Base-by-base conservation (phyloP, 169 alveolate species). In the Plasmodium knowlesi region DNA sequence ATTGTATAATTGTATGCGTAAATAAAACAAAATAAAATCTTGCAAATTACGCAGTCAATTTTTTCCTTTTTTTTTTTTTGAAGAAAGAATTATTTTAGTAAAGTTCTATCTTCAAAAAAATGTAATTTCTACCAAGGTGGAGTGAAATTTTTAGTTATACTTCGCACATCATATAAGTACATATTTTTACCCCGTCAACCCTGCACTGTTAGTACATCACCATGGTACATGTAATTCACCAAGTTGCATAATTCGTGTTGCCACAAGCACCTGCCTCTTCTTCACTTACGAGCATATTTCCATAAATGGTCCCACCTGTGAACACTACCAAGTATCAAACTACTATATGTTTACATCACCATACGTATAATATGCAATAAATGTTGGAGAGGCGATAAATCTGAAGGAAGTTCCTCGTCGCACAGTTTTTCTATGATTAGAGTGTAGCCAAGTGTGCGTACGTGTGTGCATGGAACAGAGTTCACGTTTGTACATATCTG, bases 161-260 rank as follows among this genome's bases (percentile, higher is more conserved):
- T 9, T 67, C 1, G 14, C 12, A 5, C 37, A 25, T 2, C 37
- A 25, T 5, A 22, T 8, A 67, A 67, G 37, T 67, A 67, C 76
- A 67, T 28, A 25, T 67, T 25, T 25, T 67, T 67, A 67, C 30
- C 76, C 76, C 30, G 76, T 9, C 30, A 67, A 67, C 30, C n/a
- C 76, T 67, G 39, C 76, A 67, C 76, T 67, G 37, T 67, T 67
- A 67, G 34, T 67, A 67, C 37, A 67, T 67, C 76, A 67, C 76
- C 76, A 67, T 67, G 76, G 30, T 67, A 67, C 37, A 67, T 67
- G 9, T 22, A 67, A 67, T 67, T 67, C 37, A 14, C 30, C 34
- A 22, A 67, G 76, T 67, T 28, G 10, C 76, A 67, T 67, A 67
- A 67, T 67, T 67, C 76, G 30, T 67, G n/a, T 50, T 22, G 39